These are phyloP conservation scores for Trametes cingulata DNA, from an alignment of 768 basidiomycete species.

Conservation along the genomic window DNA sequence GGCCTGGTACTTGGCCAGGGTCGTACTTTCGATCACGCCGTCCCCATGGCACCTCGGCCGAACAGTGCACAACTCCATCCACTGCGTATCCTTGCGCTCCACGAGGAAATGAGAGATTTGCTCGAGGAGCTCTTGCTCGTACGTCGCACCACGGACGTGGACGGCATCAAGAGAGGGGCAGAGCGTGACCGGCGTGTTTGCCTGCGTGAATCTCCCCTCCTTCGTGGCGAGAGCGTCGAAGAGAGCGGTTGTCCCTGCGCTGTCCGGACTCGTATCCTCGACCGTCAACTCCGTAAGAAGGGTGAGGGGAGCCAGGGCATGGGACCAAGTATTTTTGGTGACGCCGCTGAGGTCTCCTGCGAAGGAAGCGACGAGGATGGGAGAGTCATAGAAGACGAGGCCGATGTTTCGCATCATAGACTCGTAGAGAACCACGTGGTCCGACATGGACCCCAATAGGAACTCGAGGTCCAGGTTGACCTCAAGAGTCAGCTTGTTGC, in stretches of 20 bases:
- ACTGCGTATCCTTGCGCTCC: no score
- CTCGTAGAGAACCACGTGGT: background rate
- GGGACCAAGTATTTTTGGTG: background rate
- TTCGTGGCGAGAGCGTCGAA: background rate
- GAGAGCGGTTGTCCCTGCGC: background rate
- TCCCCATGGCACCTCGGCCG: no score
- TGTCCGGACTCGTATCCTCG: background rate
- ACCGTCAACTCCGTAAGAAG: background rate
- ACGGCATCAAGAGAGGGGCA: no score
- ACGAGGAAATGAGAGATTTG: no score
- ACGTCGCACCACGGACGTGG: no score
- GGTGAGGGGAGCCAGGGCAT: background rate
- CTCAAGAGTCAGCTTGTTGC: background rate
- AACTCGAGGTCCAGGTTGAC: background rate
- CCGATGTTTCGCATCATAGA: background rate
- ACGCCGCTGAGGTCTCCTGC: background rate
- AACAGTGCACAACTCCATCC: no score
- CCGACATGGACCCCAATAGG: background rate
- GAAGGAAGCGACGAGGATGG: background rate
- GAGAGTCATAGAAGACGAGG: background rate
- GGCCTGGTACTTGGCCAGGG: no score
- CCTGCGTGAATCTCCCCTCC: no score
- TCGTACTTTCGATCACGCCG: no score
- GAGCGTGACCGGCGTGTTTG: no score
- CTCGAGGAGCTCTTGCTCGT: no score